Evolutionary conservation across 805 yeast genomes (phyloP).

Genomic region (Limtongia smithiae): DNA sequence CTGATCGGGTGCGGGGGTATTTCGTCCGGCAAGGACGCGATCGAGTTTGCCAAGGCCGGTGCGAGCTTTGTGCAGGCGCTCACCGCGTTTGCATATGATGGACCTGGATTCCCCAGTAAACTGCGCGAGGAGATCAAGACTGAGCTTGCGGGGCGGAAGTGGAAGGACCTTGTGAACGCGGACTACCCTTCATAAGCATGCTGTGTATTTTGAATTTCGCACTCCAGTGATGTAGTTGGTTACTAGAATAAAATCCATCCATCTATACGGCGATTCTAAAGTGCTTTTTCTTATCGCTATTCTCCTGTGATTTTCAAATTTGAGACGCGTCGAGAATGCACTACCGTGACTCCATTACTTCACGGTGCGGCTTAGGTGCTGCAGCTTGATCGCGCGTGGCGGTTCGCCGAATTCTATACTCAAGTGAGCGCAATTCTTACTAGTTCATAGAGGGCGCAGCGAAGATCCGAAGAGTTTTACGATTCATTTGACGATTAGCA

Average conservation of each 20-base stretch:
- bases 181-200: conserved; percentile 37
- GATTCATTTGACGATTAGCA: too few species aligned
- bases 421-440: too few species aligned
- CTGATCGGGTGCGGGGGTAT: conserved; percentile 95
- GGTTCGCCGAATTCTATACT: too few species aligned
- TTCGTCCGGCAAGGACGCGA: conserved; percentile 77
- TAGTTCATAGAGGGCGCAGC: too few species aligned
- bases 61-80: conserved; percentile 85
- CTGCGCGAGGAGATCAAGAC: conserved; percentile 56
- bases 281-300: too few species aligned
- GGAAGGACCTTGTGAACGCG: conserved; percentile 74
- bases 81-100: conserved; percentile 87
- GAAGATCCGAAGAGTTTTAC: too few species aligned
- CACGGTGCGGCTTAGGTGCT: too few species aligned
- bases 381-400: too few species aligned
- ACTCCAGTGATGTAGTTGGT: not conserved
- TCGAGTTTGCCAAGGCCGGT: conserved; percentile 90
- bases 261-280: not conserved
- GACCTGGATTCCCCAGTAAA: conserved; percentile 74
- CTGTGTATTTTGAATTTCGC: not conserved
- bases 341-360: too few species aligned
- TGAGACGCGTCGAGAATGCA: too few species aligned
- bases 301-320: too few species aligned
- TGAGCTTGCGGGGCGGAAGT: conserved; percentile 75
- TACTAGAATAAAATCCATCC: not conserved